Evolutionary conservation across 2,329 filamentous ascomycete species (phyloP), one percentile per base, ranked within the genome.

Genomic region (Colletotrichum noveboracense): DNA sequence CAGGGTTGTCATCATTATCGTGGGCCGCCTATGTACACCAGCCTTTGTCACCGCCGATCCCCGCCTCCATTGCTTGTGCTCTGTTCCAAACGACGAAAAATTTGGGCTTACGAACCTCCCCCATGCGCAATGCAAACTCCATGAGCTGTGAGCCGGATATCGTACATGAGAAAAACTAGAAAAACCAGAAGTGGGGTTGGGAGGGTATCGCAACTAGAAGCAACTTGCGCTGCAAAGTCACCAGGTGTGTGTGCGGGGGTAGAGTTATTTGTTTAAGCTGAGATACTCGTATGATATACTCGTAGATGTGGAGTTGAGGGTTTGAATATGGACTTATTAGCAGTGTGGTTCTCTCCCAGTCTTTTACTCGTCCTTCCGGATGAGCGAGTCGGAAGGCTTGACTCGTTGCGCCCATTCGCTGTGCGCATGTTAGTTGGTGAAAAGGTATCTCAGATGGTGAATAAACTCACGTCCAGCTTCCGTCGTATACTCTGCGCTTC

Each of bases 401-500:
- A 93, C 91, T 71, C 92, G 87, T 80, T 94, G 92, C 48, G 92
- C 93, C 92, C 92, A 94, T 85, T 93, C 91, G 28, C 91, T 93
- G 72, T 38, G 75, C 18, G 73, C 36, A 85, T 56, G 56, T 66
- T 68, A 68, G 68, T 68, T 65, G 56, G 61, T 62, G 16, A 43
- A 28, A 38, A 14, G 34, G 34, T 10, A 3, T n/a, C 14, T 18
- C 38, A 1, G 12, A 7, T 12, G 13, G 16, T 21, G 26, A 58
- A 58, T 13, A 55, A 52, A 93, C 94, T 92, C 88, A 98, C 91
- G 97, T 98, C 97, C 97, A 99, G 85, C 96, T 98, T 64, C 97
- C 97, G 84, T 99, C 97, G 81, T 99, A 99, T 26, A 99, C 89
- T 82, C 91, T 93, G 79, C 95, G 91, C 70, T 91, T 91, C 76